phyloP scores from a whole-genome alignment of 352 stramenopile species.

The Globisporangium irregulare region DNA sequence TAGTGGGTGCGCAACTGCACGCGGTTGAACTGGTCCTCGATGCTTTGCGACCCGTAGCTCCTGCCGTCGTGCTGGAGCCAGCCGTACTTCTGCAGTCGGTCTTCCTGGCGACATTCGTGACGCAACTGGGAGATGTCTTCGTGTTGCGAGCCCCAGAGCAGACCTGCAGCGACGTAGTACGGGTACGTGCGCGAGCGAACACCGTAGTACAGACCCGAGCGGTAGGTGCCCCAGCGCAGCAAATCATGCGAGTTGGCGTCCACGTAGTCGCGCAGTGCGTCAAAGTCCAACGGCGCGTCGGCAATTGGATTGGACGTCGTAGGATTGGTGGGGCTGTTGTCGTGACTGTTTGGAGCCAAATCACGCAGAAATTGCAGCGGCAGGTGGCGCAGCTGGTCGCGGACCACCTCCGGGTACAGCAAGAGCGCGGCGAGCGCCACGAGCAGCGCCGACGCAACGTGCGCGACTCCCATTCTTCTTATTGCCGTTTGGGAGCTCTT shows the following conservation, averaged over 20 bases:
- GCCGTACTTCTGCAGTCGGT: slow-evolving; percentile 77
- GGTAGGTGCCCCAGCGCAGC: slow-evolving; percentile 76
- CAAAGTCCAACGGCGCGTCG: slow-evolving; percentile 28
- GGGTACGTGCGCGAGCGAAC: slow-evolving; percentile 67
- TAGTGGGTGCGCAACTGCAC: slow-evolving; percentile 63
- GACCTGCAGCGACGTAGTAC: slow-evolving; percentile 57
- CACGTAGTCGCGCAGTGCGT: slow-evolving; percentile 31
- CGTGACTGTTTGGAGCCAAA: neutral
- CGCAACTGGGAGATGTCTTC: slow-evolving; percentile 72
- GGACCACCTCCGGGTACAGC: slow-evolving; percentile 6
- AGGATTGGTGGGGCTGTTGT: neutral
- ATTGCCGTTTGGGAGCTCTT: too few species aligned
- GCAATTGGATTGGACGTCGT: neutral
- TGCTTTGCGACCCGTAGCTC: slow-evolving; percentile 48
- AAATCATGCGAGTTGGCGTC: slow-evolving; percentile 27
- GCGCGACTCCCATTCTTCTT: slow-evolving; percentile 1
- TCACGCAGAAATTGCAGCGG: neutral
- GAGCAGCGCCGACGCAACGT: slow-evolving; percentile 5
- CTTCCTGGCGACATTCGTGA: slow-evolving; percentile 73
- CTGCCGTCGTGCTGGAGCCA: slow-evolving; percentile 75
- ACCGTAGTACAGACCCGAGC: slow-evolving; percentile 76
- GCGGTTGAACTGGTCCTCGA: slow-evolving; percentile 79
- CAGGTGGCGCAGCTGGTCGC: slow-evolving; percentile 1
- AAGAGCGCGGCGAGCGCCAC: slow-evolving; percentile 9
- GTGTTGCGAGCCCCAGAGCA: slow-evolving; percentile 71